A percentile compares a stretch with the other conserved stretches of the same genome.
Evolutionary conservation across 2,329 filamentous ascomycete species (phyloP).

Genomic region (Ophiostoma australiae): DNA sequence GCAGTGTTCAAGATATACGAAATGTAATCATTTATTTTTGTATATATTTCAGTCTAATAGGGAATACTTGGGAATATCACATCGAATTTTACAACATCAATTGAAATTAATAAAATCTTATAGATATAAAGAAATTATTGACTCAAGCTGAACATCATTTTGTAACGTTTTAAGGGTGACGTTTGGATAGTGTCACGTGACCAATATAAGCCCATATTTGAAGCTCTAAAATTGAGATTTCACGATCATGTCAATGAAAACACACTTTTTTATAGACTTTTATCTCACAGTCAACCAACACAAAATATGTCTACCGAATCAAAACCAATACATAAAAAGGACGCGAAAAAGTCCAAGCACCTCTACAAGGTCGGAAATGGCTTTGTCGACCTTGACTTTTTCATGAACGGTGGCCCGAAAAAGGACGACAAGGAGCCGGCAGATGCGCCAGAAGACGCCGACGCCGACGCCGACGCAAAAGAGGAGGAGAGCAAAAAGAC

Average conservation of each 20-base stretch:
- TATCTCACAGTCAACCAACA: background rate
- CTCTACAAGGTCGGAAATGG: conserved; percentile 24
- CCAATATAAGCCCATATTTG: background rate
- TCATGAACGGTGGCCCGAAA: conserved; percentile 18
- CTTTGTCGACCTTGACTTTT: conserved; percentile 23
- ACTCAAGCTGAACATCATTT: background rate
- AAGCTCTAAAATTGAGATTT: conserved; percentile 9
- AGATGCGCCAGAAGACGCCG: background rate
- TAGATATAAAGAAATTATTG: background rate
- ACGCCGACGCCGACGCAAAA: background rate
- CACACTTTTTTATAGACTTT: background rate
- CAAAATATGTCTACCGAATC: conserved; percentile 18
- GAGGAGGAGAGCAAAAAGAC: background rate
- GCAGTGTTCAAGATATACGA: background rate
- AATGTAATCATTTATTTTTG: background rate
- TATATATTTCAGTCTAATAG: too few relatives aligned
- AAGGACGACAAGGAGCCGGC: conserved; percentile 9
- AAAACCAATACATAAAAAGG: conserved; percentile 20
- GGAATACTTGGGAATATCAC: too few relatives aligned
- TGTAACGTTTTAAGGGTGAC: background rate
- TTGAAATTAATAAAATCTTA: background rate
- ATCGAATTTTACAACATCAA: background rate
- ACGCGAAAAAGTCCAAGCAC: conserved; percentile 20
- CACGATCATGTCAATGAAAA: background rate
- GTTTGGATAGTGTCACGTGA: background rate